Evolutionary conservation across 2,329 filamentous ascomycete species (phyloP).

Genomic region (Xylogone sp.): DNA sequence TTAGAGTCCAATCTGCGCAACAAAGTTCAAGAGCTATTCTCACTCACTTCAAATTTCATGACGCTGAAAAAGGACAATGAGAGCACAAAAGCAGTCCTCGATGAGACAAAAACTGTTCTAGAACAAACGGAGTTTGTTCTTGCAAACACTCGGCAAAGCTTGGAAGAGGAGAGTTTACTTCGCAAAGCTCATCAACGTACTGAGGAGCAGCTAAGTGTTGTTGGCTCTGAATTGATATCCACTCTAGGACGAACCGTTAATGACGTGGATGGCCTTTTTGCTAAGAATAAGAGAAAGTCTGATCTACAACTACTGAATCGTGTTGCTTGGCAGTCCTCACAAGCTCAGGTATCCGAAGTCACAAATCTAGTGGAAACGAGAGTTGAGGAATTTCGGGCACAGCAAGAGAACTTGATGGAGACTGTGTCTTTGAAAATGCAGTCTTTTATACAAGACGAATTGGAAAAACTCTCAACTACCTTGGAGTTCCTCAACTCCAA

Average conservation of each 20-base stretch:
- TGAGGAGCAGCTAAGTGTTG: slow-evolving; percentile 68
- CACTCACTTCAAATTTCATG: slow-evolving; percentile 82
- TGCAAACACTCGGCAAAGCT: slow-evolving; percentile 66
- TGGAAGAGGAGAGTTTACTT: slow-evolving; percentile 76
- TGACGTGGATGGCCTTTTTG: slow-evolving; percentile 77
- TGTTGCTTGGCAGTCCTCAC: slow-evolving; percentile 72
- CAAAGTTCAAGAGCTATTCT: slow-evolving; percentile 90
- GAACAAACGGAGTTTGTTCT: slow-evolving; percentile 87
- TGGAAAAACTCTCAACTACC: slow-evolving; percentile 66
- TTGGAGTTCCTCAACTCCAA: slow-evolving; percentile 69
- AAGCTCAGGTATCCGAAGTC: slow-evolving; percentile 70
- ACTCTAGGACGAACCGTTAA: slow-evolving; percentile 74
- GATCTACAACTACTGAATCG: slow-evolving; percentile 79
- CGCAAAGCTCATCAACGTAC: slow-evolving; percentile 84
- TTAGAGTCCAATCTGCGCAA: slow-evolving; percentile 88
- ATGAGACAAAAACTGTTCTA: slow-evolving; percentile 75
- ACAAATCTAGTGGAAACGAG: slow-evolving; percentile 74
- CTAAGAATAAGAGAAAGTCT: slow-evolving; percentile 82
- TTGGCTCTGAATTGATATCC: slow-evolving; percentile 73
- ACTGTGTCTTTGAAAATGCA: slow-evolving; percentile 70
- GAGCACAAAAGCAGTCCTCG: slow-evolving; percentile 64
- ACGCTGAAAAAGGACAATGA: slow-evolving; percentile 88
- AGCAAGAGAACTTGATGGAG: slow-evolving; percentile 69
- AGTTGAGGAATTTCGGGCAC: slow-evolving; percentile 66
- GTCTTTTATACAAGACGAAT: slow-evolving; percentile 70